Conservation (phyloP, 2,329 filamentous ascomycete genomes). For the Bertia moriformis region DNA sequence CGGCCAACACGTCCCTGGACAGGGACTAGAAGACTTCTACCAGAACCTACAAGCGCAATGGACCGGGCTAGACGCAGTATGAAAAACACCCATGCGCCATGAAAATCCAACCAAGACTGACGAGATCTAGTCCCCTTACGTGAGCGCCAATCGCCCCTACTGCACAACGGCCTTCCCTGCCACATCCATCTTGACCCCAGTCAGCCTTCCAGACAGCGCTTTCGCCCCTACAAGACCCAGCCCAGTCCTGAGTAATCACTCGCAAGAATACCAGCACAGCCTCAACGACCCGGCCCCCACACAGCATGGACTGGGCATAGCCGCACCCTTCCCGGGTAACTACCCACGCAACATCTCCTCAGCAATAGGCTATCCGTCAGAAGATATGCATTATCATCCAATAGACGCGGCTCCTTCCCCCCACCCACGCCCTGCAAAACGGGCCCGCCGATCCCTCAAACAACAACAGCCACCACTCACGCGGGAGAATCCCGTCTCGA, state of each 20-base stretch:
- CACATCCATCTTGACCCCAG: slow-evolving; percentile 16
- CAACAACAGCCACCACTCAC: slow-evolving; percentile 3
- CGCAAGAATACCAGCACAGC: slow-evolving; percentile 12
- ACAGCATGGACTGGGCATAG: slow-evolving; percentile 20
- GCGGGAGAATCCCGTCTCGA: slow-evolving; percentile 15
- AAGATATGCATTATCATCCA: slow-evolving; percentile 5
- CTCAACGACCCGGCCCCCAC: slow-evolving; percentile 12
- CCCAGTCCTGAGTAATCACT: slow-evolving; percentile 18
- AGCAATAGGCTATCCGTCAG: slow-evolving; percentile 10
- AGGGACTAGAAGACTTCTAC: background rate
- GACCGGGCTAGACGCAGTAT: background rate
- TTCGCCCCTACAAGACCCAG: slow-evolving; percentile 14
- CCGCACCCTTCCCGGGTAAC: slow-evolving; percentile 13
- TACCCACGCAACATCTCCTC: slow-evolving; percentile 12
- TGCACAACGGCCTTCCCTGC: slow-evolving; percentile 14
- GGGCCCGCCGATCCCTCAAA: background rate
- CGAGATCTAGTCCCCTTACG: background rate
- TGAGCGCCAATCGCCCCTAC: slow-evolving; percentile 7
- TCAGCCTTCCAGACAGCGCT: slow-evolving; percentile 19
- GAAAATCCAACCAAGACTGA: too few relatives aligned
- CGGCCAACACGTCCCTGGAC: too few relatives aligned
- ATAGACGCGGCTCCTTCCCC: slow-evolving; percentile 6
- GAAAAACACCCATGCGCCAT: background rate
- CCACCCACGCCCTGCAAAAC: background rate
- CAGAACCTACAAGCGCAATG: background rate